Conservation (phyloP, 768 basidiomycete species). For the Russula abietina region DNA sequence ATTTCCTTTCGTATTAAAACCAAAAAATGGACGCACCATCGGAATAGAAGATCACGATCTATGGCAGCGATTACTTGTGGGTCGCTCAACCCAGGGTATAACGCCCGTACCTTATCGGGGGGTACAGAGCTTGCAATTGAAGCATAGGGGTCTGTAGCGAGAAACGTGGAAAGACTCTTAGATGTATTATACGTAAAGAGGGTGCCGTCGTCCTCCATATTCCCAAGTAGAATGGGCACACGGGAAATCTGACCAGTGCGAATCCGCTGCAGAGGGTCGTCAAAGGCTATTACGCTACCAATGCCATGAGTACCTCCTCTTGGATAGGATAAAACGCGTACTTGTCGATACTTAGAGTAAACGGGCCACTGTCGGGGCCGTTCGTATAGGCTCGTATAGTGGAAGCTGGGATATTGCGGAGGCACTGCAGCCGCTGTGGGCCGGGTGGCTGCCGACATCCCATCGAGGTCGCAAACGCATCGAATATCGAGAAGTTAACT, state of each 20-base stretch:
- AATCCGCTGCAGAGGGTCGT: no score
- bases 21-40: constrained; percentile 3
- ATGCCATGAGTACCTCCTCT: background rate
- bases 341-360: constrained; percentile 6
- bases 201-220: constrained; percentile 9
- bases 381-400: constrained; percentile 23
- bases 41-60: constrained; percentile 6
- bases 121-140: background rate
- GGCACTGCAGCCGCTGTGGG: constrained; percentile 25
- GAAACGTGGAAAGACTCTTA: background rate
- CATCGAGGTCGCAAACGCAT: constrained; percentile 6
- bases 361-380: background rate
- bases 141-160: background rate
- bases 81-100: constrained; percentile 8
- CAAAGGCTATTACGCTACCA: constrained; percentile 5
- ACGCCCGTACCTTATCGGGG: background rate
- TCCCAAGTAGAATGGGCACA: constrained; percentile 13
- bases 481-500: constrained; percentile 6
- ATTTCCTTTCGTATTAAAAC: no score
- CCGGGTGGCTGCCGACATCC: constrained; percentile 27
- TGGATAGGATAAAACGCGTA: background rate
- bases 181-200: background rate
- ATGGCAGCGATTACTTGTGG: constrained; percentile 7
- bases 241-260: background rate
- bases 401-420: constrained; percentile 25